Conservation (phyloP, 257 asterid genomes). For the Hygrophila difformis region DNA sequence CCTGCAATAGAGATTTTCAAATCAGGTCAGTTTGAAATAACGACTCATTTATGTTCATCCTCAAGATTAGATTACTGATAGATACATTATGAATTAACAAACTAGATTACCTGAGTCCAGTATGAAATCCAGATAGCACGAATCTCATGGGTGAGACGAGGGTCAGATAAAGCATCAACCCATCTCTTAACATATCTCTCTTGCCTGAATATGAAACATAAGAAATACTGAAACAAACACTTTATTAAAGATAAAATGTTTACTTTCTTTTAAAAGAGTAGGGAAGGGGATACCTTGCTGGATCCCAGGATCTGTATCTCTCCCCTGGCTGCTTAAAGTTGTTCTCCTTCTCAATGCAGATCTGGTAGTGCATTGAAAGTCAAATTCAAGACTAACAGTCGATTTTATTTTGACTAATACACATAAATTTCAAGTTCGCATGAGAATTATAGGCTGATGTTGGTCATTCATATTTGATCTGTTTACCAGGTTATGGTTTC, state of each 20-base stretch:
- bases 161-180: slow-evolving; percentile 49
- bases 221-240: neutral
- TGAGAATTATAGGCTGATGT: too few relatives aligned
- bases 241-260: neutral
- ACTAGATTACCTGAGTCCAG: slow-evolving; percentile 70
- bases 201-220: slow-evolving; percentile 32
- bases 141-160: slow-evolving; percentile 59
- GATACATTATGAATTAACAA: too few relatives aligned
- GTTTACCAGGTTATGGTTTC: too few relatives aligned
- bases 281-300: slow-evolving; percentile 36
- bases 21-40: too few relatives aligned
- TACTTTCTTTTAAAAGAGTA: neutral
- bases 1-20: slow-evolving; percentile 29
- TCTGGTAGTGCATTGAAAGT: too few relatives aligned
- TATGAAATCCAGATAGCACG: slow-evolving; percentile 59
- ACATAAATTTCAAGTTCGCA: neutral
- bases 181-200: slow-evolving; percentile 47
- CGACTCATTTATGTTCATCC: too few relatives aligned
- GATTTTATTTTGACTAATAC: too few relatives aligned
- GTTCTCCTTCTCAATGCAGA: slow-evolving; percentile 50
- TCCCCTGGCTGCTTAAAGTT: slow-evolving; percentile 70
- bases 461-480: too few relatives aligned
- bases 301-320: slow-evolving; percentile 47
- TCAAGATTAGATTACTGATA: too few relatives aligned
- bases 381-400: too few relatives aligned